Evolutionary conservation across 2,329 filamentous ascomycete species (phyloP).

Genomic region (Xylaria sp.): DNA sequence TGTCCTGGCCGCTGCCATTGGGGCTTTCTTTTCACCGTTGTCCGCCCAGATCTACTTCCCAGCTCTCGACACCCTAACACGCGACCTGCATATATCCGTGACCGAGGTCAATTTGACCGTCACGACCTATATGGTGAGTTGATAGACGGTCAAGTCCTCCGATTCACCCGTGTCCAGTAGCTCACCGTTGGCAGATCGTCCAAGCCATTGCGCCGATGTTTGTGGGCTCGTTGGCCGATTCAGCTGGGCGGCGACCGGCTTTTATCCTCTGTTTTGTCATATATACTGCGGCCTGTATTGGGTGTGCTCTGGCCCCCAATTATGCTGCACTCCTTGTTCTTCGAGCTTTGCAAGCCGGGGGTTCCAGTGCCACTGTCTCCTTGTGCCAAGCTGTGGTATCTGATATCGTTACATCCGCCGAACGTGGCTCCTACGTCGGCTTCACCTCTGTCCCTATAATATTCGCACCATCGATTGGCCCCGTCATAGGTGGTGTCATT

Average conservation of each 20-base stretch:
- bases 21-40: slow-evolving; percentile 50
- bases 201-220: slow-evolving; percentile 64
- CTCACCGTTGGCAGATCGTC: slow-evolving; percentile 55
- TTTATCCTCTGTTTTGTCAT: slow-evolving; percentile 59
- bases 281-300: slow-evolving; percentile 59
- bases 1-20: slow-evolving; percentile 45
- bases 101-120: slow-evolving; percentile 51
- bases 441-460: slow-evolving; percentile 57
- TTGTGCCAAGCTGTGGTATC: slow-evolving; percentile 64
- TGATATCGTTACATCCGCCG: slow-evolving; percentile 65
- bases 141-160: neutral
- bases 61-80: slow-evolving; percentile 54
- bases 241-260: slow-evolving; percentile 57
- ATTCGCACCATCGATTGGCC: slow-evolving; percentile 54
- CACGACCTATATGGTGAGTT: slow-evolving; percentile 49
- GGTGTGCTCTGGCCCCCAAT: slow-evolving; percentile 56
- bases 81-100: slow-evolving; percentile 52
- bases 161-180: slow-evolving; percentile 38
- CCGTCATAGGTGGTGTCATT: slow-evolving; percentile 64
- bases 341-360: slow-evolving; percentile 61
- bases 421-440: slow-evolving; percentile 65
- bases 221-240: slow-evolving; percentile 61
- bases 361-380: slow-evolving; percentile 65
- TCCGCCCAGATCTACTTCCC: slow-evolving; percentile 58
- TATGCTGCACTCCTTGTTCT: slow-evolving; percentile 59